These are phyloP conservation scores for Jackrogersella multiformis DNA, from an alignment of 495 filamentous ascomycete genomes.

Conservation along the genomic window DNA sequence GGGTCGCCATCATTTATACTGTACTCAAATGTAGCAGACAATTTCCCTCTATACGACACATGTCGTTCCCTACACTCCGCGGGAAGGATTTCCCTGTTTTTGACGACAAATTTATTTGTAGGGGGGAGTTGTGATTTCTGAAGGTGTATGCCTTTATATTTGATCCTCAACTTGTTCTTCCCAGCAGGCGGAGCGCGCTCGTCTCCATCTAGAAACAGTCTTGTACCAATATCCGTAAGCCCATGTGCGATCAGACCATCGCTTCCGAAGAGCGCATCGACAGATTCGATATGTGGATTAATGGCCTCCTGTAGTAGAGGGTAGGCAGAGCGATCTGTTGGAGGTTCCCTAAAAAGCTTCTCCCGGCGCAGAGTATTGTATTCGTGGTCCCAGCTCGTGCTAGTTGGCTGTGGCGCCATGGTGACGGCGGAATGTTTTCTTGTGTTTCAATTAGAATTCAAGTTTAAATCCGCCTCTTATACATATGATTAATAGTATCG, in stretches of 20 bases:
- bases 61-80: constrained; percentile 95
- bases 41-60: constrained; percentile 87
- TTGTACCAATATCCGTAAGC: constrained; percentile 88
- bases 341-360: constrained; percentile 86
- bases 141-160: constrained; percentile 78
- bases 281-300: constrained; percentile 90
- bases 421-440: constrained; percentile 40
- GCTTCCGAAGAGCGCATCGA: constrained; percentile 87
- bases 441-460: constrained; percentile 7
- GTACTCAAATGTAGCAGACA: constrained; percentile 81
- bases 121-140: constrained; percentile 78
- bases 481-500: background rate
- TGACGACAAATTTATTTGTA: constrained; percentile 79
- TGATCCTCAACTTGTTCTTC: constrained; percentile 76
- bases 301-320: constrained; percentile 84
- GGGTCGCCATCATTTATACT: constrained; percentile 86
- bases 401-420: constrained; percentile 66
- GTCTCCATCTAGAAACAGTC: constrained; percentile 84
- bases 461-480: background rate
- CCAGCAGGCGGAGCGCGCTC: constrained; percentile 59
- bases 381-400: constrained; percentile 78
- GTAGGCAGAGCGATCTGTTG: constrained; percentile 86
- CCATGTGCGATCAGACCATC: constrained; percentile 74
- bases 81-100: constrained; percentile 84
- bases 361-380: constrained; percentile 86